These are phyloP conservation scores for Daldinia caldariorum DNA, from an alignment of 495 filamentous ascomycete species.

Conservation along the genomic window DNA sequence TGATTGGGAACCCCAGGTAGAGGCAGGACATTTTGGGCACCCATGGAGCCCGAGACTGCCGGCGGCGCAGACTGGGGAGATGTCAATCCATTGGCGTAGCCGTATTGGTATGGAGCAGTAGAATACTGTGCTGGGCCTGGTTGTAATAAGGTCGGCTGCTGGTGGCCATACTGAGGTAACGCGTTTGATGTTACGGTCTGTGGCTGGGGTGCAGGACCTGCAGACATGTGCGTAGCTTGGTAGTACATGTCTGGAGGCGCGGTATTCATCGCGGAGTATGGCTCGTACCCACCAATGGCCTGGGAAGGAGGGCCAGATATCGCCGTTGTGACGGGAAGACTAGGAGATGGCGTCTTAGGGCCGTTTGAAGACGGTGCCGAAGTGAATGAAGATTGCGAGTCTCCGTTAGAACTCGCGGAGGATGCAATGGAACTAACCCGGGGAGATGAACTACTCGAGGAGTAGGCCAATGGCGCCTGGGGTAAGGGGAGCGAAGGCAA, in stretches of 20 bases:
- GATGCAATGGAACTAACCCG: slow-evolving; percentile 74
- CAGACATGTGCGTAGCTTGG: slow-evolving; percentile 76
- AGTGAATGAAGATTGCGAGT: slow-evolving; percentile 63
- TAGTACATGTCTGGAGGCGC: slow-evolving; percentile 85
- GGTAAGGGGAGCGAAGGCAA: slow-evolving; percentile 79
- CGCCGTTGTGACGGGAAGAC: slow-evolving; percentile 53
- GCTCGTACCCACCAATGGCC: slow-evolving; percentile 60
- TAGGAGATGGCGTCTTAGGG: slow-evolving; percentile 66
- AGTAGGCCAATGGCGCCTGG: slow-evolving; percentile 67
- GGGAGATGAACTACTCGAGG: slow-evolving; percentile 73
- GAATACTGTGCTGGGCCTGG: slow-evolving; percentile 77
- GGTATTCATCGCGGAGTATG: slow-evolving; percentile 86
- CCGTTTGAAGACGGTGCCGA: slow-evolving; percentile 66
- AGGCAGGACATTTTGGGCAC: slow-evolving; percentile 68
- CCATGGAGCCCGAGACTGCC: slow-evolving; percentile 74
- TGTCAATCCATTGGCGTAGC: slow-evolving; percentile 76
- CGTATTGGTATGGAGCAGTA: slow-evolving; percentile 74
- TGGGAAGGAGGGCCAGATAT: slow-evolving; percentile 54
- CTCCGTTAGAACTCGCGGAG: slow-evolving; percentile 61
- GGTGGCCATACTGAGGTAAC: slow-evolving; percentile 77
- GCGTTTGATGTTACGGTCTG: slow-evolving; percentile 82
- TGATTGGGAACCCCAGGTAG: slow-evolving; percentile 68
- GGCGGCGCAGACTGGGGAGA: slow-evolving; percentile 77
- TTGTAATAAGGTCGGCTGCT: slow-evolving; percentile 83
- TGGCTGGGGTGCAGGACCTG: slow-evolving; percentile 79